These are phyloP conservation scores for Platismatia glauca DNA, from an alignment of 495 filamentous ascomycete species.

Conservation along the genomic window DNA sequence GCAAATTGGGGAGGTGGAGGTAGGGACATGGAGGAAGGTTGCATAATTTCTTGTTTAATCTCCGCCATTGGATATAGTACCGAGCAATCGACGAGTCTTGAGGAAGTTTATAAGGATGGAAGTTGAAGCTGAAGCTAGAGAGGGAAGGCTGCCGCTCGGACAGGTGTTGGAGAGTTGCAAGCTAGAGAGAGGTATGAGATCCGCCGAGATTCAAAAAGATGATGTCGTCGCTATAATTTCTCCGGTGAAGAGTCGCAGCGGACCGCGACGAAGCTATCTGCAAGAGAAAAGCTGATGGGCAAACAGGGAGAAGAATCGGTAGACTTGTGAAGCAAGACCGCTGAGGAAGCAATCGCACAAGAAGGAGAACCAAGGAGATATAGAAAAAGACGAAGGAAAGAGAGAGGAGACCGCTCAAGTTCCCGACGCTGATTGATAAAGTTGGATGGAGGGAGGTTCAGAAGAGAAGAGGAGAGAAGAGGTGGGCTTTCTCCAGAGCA, in stretches of 20 bases:
- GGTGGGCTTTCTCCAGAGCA: slow-evolving; percentile 16
- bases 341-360: slow-evolving; percentile 17
- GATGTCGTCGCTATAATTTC: slow-evolving; percentile 3
- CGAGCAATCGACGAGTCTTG: slow-evolving; percentile 10
- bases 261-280: slow-evolving; percentile 13
- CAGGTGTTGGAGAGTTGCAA: slow-evolving; percentile 12
- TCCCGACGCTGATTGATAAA: slow-evolving; percentile 10
- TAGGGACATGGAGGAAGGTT: slow-evolving; percentile 42
- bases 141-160: slow-evolving; percentile 6
- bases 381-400: slow-evolving; percentile 23
- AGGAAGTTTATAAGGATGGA: slow-evolving; percentile 7
- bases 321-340: slow-evolving; percentile 20
- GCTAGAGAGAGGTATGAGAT: slow-evolving; percentile 7
- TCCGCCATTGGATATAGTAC: slow-evolving; percentile 16
- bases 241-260: slow-evolving; percentile 5
- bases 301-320: slow-evolving; percentile 25
- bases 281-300: slow-evolving; percentile 31
- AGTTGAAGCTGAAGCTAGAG: slow-evolving; percentile 15
- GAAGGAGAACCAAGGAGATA: slow-evolving; percentile 24
- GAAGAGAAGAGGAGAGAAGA: too few species aligned
- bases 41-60: slow-evolving; percentile 17
- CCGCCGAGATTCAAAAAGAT: slow-evolving; percentile 5
- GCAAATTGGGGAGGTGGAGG: slow-evolving; percentile 58
- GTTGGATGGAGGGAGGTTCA: slow-evolving; percentile 8
- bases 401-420: slow-evolving; percentile 21